Evolutionary conservation across 2,329 filamentous ascomycete species (phyloP), one percentile per base, ranked within the genome.

Genomic region (Fusarium lyarnte): DNA sequence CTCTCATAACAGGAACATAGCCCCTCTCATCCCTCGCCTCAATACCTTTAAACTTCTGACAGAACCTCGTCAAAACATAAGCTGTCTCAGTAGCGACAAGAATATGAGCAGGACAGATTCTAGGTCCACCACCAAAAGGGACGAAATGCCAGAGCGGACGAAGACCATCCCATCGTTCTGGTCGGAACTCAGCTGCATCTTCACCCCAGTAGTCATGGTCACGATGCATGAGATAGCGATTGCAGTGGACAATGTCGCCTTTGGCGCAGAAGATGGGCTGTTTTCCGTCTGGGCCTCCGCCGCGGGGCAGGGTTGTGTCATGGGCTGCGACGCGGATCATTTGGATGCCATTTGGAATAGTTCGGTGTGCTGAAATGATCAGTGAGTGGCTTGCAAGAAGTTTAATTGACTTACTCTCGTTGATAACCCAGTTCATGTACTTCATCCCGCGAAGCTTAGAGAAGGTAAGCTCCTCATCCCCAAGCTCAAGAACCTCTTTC

Each of bases 221-320:
- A 0, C 55, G 43, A 31, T 58, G 55, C 55, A 58, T 58, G 0
- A 58, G 55, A 0, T 58, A 58, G 5, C 55, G 43, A 2, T 58
- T 58, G 1, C 55, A 58, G 6, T 58, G 55, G 2, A 58, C 35
- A 3, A 58, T 51, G 13, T 58, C 43, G 6, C 55, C 55, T n/a
- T 52, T 58, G n/a, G 55, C 55, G n/a, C 55, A 58, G 43, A 58
- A 58, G n/a, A 58, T 58, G 12, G 55, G 55, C 0, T 58, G 55
- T 19, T 58, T 41, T 8, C 55, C 55, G 6, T 51, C 55, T 35
- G 35, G 55, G 0, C 55, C 55, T 0, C 55, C 55, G 9, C 55
- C 55, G 0, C 55, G 55, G 1, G 55, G 55, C 0, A 58, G 43
- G 2, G 43, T 58, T 13, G 55, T 58, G 25, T 58, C 55, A 17